Base-by-base conservation (phyloP, 805 yeast genomes). In the Candida hispaniensis region DNA sequence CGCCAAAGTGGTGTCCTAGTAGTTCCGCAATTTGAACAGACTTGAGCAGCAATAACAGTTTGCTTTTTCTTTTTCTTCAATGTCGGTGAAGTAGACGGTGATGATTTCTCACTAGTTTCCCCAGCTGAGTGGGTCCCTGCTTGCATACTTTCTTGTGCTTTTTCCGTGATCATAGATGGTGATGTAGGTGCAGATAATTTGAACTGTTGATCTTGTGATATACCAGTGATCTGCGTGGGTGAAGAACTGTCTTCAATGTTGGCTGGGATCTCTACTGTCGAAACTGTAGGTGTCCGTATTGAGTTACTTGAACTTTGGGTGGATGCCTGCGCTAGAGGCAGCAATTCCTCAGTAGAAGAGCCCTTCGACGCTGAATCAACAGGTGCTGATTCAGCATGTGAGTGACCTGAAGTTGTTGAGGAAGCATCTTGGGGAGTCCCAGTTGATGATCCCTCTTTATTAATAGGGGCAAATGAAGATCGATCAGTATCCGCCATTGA, bases 1-100 rank as follows among this genome's bases (percentile, higher is more conserved):
- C 98, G 67, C 98, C 98, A 88, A 10, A 91, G 61, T 0, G 98
- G 97, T 0, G 98, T 88, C 16, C 86, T 77, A 38, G 75, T 74
- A 0, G 96, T 85, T 47, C 83, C 81, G 56, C 98, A 88, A 58
- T 88, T 88, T 11, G 88, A 75, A 57, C 97, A 88, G 29, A 61
- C 61, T 43, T 67, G 53, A n/a, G 50, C 49, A 2, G 44, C 34
- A 23, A 26, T 39, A 19, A 25, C 29, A 8, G 27, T 23, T n/a
- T 27, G 23, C 36, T 32, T 32, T 22, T 40, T 36, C 13, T 23
- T 23, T 23, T 12, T 12, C 10, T 23, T 12, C 14, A 23, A 11
- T 7, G 26, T 12, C 13, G 14, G 26, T 7, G 28, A 22, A 27
- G 34, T 21, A 23, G 28, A 35, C 12, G 39, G 21, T 12, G 39